Evolutionary conservation across 2,329 filamentous ascomycete species (phyloP).

Genomic region (Phoma sp.): DNA sequence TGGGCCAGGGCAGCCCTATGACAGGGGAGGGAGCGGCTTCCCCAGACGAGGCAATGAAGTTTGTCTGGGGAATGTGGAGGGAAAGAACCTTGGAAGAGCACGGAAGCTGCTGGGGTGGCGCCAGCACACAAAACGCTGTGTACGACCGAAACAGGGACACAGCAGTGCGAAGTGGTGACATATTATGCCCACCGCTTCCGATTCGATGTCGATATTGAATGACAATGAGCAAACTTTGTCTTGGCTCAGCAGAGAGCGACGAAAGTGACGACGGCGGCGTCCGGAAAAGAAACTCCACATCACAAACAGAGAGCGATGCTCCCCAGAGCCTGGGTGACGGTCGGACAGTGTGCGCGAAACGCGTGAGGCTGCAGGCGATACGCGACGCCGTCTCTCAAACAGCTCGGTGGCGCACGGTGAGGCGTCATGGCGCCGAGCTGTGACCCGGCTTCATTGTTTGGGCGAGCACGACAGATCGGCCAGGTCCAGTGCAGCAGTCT

Average conservation of each 20-base stretch:
- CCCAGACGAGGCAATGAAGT: slow-evolving; percentile 27
- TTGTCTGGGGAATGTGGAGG: slow-evolving; percentile 27
- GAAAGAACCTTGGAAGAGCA: slow-evolving; percentile 10
- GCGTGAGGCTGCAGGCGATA: slow-evolving; percentile 19
- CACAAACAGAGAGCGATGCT: slow-evolving; percentile 5
- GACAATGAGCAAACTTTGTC: slow-evolving; percentile 23
- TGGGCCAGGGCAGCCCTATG: slow-evolving; percentile 10
- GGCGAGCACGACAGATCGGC: slow-evolving; percentile 22
- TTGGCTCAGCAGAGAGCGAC: slow-evolving; percentile 30
- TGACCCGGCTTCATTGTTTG: slow-evolving; percentile 11
- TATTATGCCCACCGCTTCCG: slow-evolving; percentile 25
- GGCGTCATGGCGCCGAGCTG: slow-evolving; percentile 18
- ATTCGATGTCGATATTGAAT: slow-evolving; percentile 25
- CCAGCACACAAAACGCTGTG: slow-evolving; percentile 19
- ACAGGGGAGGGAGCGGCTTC: slow-evolving; percentile 26
- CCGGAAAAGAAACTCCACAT: slow-evolving; percentile 8
- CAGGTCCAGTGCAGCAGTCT: slow-evolving; percentile 14
- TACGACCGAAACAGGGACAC: slow-evolving; percentile 8
- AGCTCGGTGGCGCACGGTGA: slow-evolving; percentile 10
- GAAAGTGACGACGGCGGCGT: slow-evolving; percentile 16
- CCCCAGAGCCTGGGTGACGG: slow-evolving; percentile 22
- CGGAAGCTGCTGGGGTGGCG: slow-evolving; percentile 7
- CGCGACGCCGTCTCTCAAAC: slow-evolving; percentile 17
- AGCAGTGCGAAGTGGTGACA: slow-evolving; percentile 4
- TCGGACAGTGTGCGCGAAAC: slow-evolving; percentile 24